Conservation (phyloP, 2,329 filamentous ascomycete species). For the Penicillium sp. region DNA sequence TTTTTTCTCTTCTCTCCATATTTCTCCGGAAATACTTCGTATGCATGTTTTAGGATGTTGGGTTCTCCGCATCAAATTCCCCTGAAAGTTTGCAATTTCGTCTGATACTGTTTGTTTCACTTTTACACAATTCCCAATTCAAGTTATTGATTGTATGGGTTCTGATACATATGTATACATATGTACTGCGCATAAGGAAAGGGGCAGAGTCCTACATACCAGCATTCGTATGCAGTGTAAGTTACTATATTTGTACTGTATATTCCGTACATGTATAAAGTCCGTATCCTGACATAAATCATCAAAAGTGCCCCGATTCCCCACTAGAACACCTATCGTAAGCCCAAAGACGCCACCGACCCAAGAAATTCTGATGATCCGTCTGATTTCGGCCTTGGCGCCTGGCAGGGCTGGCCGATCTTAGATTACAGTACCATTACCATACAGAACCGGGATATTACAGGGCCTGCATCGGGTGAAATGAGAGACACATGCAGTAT, state of each 20-base stretch:
- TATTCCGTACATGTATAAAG: background rate
- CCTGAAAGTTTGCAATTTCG: conserved; percentile 3
- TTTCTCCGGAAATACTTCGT: conserved; percentile 4
- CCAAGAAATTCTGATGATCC: conserved; percentile 1
- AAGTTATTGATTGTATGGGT: background rate
- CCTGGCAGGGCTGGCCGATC: conserved; percentile 16
- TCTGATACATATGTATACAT: no score
- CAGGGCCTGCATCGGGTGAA: background rate
- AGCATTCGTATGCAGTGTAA: no score
- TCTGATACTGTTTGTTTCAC: conserved; percentile 3
- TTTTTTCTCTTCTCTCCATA: conserved; percentile 11
- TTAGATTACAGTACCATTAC: background rate
- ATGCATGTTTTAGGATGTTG: conserved; percentile 9
- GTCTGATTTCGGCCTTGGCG: conserved; percentile 9
- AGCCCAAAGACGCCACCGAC: conserved; percentile 3
- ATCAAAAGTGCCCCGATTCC: background rate
- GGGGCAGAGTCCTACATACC: no score
- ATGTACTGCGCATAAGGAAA: no score
- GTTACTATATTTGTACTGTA: background rate
- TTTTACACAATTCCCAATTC: conserved; percentile 2
- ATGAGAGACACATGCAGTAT: background rate
- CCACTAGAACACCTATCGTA: background rate
- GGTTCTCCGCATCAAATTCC: conserved; percentile 9
- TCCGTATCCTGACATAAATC: background rate
- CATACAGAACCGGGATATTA: conserved; percentile 6